Evolutionary conservation across 768 basidiomycete species (phyloP), one percentile per base, ranked within the genome.

Genomic region (Pisolithus albus): DNA sequence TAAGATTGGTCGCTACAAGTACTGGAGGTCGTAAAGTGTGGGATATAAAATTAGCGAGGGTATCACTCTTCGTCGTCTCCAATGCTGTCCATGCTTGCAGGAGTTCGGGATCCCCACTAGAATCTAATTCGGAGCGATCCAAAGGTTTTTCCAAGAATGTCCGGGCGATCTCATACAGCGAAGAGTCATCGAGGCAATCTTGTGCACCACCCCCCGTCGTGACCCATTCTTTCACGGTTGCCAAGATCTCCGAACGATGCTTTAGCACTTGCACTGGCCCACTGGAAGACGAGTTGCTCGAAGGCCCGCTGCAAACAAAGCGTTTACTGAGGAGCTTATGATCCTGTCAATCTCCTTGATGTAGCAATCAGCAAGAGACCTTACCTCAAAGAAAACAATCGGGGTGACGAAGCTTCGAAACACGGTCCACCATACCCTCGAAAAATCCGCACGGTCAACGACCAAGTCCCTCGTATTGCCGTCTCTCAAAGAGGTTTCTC

Each of bases 341-440:
- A 15, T 8, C 3, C 9, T 23, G 16, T 64, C 11, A 60, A 61
- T 16, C 3, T 18, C 26, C 26, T 11, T 0, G 44, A 46, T 19
- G 15, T 2, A 7, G 4, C 1, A 28, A 44, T 2, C 21, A 18
- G 21, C n/a, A 7, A 18, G 40, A 43, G 44, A 51, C 60, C 78
- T 45, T 59, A 89, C 90, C 82, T 92, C 88, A 63, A 92, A 91
- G 59, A 92, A 87, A 1, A 86, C 85, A 7, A 85, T 65, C 0
- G 90, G 89, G 0, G 85, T 83, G 8, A 92, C 79, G 57, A 92
- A 89, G 59, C 86, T 88, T 39, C 90, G 75, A 62, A 88, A 92
- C 18, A 81, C 80, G 54, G 78, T 83, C 88, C 89, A 92, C 88
- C 89, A 92, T 3, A 88, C 78, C 41, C 73, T 74, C 2, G 82